These are phyloP conservation scores for Clavispora phyllophila DNA, from an alignment of 805 yeast genomes.

Conservation along the genomic window DNA sequence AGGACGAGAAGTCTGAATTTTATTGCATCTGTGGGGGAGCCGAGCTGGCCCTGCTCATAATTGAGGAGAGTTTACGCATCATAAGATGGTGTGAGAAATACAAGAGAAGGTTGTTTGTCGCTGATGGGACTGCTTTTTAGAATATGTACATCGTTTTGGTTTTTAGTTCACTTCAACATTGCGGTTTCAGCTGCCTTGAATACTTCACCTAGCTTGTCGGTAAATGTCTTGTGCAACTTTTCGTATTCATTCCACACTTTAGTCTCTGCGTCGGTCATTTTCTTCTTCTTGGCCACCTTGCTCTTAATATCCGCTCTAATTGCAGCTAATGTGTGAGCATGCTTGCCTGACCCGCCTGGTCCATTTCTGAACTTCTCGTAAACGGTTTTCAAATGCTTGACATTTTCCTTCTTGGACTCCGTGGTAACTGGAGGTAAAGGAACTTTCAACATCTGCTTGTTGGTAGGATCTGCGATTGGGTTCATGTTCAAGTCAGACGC, in stretches of 20 bases:
- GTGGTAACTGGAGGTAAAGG: slow-evolving; percentile 71
- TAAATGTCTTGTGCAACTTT: slow-evolving; percentile 59
- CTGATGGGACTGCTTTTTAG: slow-evolving; percentile 44
- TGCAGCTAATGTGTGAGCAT: slow-evolving; percentile 41
- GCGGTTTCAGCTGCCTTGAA: slow-evolving; percentile 41
- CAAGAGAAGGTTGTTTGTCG: slow-evolving; percentile 65
- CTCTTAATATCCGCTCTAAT: slow-evolving; percentile 50
- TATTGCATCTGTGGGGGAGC: slow-evolving; percentile 39
- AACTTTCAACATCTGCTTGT: slow-evolving; percentile 68
- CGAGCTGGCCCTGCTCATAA: slow-evolving; percentile 51
- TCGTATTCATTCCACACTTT: slow-evolving; percentile 61
- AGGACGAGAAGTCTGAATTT: slow-evolving; percentile 30
- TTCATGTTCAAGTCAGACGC: slow-evolving; percentile 68
- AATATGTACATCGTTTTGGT: not conserved
- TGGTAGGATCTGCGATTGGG: slow-evolving; percentile 71
- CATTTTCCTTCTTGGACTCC: slow-evolving; percentile 54
- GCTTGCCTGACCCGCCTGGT: slow-evolving; percentile 23
- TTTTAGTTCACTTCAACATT: slow-evolving; percentile 24
- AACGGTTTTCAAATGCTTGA: slow-evolving; percentile 58
- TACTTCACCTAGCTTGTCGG: slow-evolving; percentile 46
- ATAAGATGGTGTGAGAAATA: slow-evolving; percentile 73
- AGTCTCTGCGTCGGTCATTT: slow-evolving; percentile 51
- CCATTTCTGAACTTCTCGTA: slow-evolving; percentile 58
- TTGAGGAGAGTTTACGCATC: slow-evolving; percentile 57
- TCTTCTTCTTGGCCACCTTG: slow-evolving; percentile 42